Evolutionary conservation across 495 filamentous ascomycete genomes (phyloP).

Genomic region (Hyphodiscus hymeniophilus): DNA sequence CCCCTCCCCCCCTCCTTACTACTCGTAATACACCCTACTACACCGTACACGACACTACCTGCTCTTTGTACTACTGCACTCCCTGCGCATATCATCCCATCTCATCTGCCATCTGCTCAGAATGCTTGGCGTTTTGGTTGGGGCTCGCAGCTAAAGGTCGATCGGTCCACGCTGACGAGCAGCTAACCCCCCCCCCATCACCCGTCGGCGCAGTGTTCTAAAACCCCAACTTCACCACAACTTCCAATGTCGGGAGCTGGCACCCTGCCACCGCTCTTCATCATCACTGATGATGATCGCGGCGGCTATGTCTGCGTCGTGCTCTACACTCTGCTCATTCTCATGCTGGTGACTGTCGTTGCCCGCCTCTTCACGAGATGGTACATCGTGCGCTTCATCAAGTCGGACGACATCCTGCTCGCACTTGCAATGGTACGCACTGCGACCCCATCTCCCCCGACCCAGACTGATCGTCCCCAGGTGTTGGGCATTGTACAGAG

Average conservation of each 20-base stretch:
- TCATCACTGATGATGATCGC: constrained; percentile 25
- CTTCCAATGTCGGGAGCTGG: constrained; percentile 17
- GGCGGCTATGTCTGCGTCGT: constrained; percentile 25
- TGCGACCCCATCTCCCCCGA: not conserved
- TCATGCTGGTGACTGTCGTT: constrained; percentile 21
- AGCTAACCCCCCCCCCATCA: no score
- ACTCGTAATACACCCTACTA: no score
- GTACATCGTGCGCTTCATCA: constrained; percentile 24
- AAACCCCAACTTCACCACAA: no score
- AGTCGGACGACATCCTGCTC: constrained; percentile 25
- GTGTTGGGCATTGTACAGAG: constrained; percentile 23
- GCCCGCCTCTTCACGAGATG: constrained; percentile 24
- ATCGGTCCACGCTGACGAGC: no score
- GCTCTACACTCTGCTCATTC: constrained; percentile 22
- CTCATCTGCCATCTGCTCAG: no score
- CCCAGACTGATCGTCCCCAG: constrained; percentile 4
- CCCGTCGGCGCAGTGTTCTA: no score
- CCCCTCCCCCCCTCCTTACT: no score
- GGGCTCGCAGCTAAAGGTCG: no score
- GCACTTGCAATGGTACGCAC: constrained; percentile 17
- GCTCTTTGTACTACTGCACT: no score
- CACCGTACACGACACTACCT: no score
- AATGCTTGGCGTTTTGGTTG: no score
- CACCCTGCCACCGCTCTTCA: constrained; percentile 25
- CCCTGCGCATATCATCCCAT: no score